Base-by-base conservation (phyloP, 257 asterid genomes). In the Capsicum chinense region DNA sequence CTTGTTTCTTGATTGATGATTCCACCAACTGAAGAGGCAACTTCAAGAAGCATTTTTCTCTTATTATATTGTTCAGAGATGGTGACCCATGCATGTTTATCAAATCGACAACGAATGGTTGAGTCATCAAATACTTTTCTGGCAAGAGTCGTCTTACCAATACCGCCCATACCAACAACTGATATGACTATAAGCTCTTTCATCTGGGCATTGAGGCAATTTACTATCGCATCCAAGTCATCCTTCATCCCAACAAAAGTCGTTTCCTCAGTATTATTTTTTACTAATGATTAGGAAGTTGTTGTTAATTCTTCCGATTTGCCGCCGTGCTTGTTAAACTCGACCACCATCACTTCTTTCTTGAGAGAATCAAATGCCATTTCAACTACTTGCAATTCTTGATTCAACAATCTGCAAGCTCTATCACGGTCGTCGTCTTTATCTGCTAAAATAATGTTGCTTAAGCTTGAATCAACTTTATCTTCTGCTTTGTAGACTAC, bases 401-500 rank as follows among this genome's bases (percentile, higher is more conserved):
- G 42, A 33, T 17, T 37, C 57, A 33, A 82, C 42, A 7, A 3
- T 6, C 52, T n/a, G 71, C 9, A 50, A 60, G 82, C 79, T 0
- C 0, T n/a, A 17, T 44, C 57, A 0, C 10, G 16, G 8, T 44
- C 2, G 5, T 44, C 37, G 44, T 9, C 57, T 13, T 33, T 12
- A 44, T 69, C 78, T 9, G 17, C 80, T 10, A 67, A 58, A 21
- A 68, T 3, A 0, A 71, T 79, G 26, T 17, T 12, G 1, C 71
- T 74, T 21, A 83, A 15, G 79, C 47, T 16, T 26, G 84, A 68
- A 33, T 88, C 84, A 3, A 88, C 50, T 10, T 47, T 42, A 19
- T 88, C 85, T 81, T 81, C 83, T 44, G 80, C 87, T 81, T 52
- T 73, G 74, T 80, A 68, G 2, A 83, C 56, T 21, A 44, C 60